phyloP scores from a whole-genome alignment of 2,329 filamentous ascomycete species.

The Colletotrichum sansevieriae region DNA sequence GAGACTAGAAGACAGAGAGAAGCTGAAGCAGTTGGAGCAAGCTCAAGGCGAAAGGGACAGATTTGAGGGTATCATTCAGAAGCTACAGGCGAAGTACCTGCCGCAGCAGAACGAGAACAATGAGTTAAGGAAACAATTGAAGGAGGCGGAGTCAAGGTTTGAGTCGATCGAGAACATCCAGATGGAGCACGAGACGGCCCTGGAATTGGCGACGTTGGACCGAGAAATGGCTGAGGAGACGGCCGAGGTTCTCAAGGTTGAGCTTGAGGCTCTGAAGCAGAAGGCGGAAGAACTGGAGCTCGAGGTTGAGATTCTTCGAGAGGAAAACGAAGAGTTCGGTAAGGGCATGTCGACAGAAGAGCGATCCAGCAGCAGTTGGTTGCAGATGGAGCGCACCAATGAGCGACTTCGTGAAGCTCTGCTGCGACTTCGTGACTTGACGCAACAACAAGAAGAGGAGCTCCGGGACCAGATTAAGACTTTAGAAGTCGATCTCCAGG shows the following conservation, averaged over 20 bases:
- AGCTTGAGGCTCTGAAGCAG: slow-evolving; percentile 81
- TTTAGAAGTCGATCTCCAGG: slow-evolving; percentile 79
- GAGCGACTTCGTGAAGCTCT: slow-evolving; percentile 89
- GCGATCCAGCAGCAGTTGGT: slow-evolving; percentile 85
- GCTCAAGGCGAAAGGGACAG: slow-evolving; percentile 82
- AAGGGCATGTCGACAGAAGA: slow-evolving; percentile 92
- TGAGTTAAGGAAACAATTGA: slow-evolving; percentile 81
- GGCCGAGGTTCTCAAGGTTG: slow-evolving; percentile 83
- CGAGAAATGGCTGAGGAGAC: slow-evolving; percentile 97
- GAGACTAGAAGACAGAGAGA: slow-evolving; percentile 85
- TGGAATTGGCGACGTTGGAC: slow-evolving; percentile 91
- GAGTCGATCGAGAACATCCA: slow-evolving; percentile 79
- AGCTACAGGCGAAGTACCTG: slow-evolving; percentile 89
- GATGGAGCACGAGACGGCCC: slow-evolving; percentile 84
- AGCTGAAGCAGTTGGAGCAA: slow-evolving; percentile 82
- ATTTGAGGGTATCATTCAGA: slow-evolving; percentile 88
- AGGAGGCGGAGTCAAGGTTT: slow-evolving; percentile 78
- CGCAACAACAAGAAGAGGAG: slow-evolving; percentile 86
- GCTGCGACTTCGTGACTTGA: slow-evolving; percentile 86
- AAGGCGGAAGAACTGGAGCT: slow-evolving; percentile 87
- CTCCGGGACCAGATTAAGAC: slow-evolving; percentile 80
- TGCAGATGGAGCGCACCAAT: slow-evolving; percentile 92
- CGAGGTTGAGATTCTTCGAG: slow-evolving; percentile 86
- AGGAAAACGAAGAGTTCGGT: slow-evolving; percentile 87
- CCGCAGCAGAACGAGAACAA: slow-evolving; percentile 84